Base-by-base conservation (phyloP, 306 rosid genomes). In the Gynostemma pentaphyllum region DNA sequence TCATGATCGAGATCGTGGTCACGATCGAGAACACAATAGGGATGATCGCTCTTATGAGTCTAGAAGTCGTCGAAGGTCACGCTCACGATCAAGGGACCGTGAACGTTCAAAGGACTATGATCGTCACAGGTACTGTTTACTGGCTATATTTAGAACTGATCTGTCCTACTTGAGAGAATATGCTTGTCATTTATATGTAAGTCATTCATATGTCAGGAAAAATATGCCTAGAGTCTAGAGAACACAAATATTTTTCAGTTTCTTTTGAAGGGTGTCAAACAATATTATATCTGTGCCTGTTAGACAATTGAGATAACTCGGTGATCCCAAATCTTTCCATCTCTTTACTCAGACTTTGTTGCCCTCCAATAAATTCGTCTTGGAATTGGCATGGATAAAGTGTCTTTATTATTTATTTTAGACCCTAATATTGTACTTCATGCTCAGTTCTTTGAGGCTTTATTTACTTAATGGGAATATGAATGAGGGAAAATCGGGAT, bases 41-140 rank as follows among this genome's bases (percentile, higher is more conserved):
- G 98, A 86, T 44, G 84, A 82, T 56, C 85, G 81, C 29, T 61
- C 96, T 41, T 81, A 88, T 36, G 95, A 91, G 23, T 85, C 90
- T 21, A 82, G 95, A 82, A 81, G 82, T 67, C 90, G 83, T 45
- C 82, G 78, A 68, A 83, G 87, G 83, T 84, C 94, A n/a, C 85
- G 94, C 67, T 90, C 95, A 4, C 77, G 95, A 45, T 94, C 97
- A 52, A 60, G 40, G 48, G 97, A 90, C 55, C 94, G 79, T 16
- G 97, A 89, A 66, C 94, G 82, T 16, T 68, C 97, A 50, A 76
- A 90, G 76, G 99, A 89, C 69, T 80, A 86, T 80, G 99, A 94
- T 78, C 94, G 94, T 55, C 87, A 85, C 61, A 92, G 95, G 99
- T 92, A 83, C 49, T 12, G 28, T 66, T 37, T 24, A 7, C 44